Evolutionary conservation across 495 filamentous ascomycete genomes (phyloP), one percentile per base, ranked within the genome.

Genomic region (Hypoxylon fuscum): DNA sequence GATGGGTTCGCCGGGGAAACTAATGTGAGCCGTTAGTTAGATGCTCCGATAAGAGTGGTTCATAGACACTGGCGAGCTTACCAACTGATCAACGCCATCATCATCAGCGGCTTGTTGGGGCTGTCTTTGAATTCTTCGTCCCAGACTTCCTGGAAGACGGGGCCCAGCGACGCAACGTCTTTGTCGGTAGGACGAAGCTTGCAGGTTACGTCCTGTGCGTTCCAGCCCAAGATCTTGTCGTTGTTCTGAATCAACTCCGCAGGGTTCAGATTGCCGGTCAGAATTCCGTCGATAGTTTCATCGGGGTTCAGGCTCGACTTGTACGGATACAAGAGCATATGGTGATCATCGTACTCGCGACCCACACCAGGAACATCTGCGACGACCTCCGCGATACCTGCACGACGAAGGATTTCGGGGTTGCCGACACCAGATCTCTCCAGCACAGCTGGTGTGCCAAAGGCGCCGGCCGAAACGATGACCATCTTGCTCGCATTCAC

Each of bases 341-440:
- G 68, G 41, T 77, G 40, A 55, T 79, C 77, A 37, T 73, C 64
- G 31, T 74, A 77, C 20, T 71, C 66, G 11, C 64, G 23, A 9
- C 77, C 77, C 18, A 79, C 76, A 7, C 76, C 77, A 8, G 77
- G 73, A 18, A 79, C 74, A 78, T 80, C 53, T 3, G 32, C 32
- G 8, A 35, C 32, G 32, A 57, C 10, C 25, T 27, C 25, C 1
- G 32, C 12, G 58, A 64, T 27, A 31, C 59, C 59, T 10, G 64
- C 62, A 27, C 43, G 50, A 12, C 64, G 8, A 4, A 76, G 63
- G 11, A 73, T 46, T n/a, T 69, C 48, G 0, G 62, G 57, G 14
- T 59, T 51, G 18, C 83, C 84, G 41, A 86, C 66, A 2, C 84
- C 83, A 0, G 85, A 87, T 1, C 82, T 72, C 66, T 35, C 8